Evolutionary conservation across 2,329 filamentous ascomycete genomes (phyloP).

Genomic region (Lasiodiplodia hormozganensis): DNA sequence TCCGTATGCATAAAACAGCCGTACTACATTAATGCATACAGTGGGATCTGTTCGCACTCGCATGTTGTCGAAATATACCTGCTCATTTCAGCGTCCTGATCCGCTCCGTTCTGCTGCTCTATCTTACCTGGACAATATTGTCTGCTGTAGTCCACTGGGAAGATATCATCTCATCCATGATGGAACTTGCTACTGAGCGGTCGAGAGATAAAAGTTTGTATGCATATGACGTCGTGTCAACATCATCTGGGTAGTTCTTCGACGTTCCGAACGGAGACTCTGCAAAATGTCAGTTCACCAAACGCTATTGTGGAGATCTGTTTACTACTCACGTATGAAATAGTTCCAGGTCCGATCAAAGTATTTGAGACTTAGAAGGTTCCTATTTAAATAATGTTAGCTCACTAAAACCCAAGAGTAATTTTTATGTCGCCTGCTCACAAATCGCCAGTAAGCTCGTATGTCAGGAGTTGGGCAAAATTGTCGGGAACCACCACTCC

Average conservation of each 20-base stretch:
- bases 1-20: conserved; percentile 41
- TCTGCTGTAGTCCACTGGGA: conserved; percentile 8
- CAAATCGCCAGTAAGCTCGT: conserved; percentile 35
- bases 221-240: conserved; percentile 45
- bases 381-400: conserved; percentile 8
- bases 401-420: background rate
- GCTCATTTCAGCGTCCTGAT: background rate
- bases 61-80: conserved; percentile 43
- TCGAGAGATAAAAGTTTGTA: conserved; percentile 37
- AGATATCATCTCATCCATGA: conserved; percentile 21
- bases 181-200: background rate
- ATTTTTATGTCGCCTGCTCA: conserved; percentile 27
- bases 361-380: conserved; percentile 23
- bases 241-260: conserved; percentile 41
- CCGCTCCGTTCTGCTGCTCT: no score
- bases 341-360: conserved; percentile 38
- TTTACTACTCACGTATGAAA: conserved; percentile 33
- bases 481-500: conserved; percentile 37
- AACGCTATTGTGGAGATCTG: background rate
- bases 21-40: conserved; percentile 44
- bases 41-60: conserved; percentile 39
- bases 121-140: conserved; percentile 12
- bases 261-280: conserved; percentile 31
- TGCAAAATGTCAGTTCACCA: conserved; percentile 1
- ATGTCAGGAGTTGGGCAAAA: conserved; percentile 42